Conservation (phyloP, 2,329 filamentous ascomycete species). For the Emergomyces orientalis region DNA sequence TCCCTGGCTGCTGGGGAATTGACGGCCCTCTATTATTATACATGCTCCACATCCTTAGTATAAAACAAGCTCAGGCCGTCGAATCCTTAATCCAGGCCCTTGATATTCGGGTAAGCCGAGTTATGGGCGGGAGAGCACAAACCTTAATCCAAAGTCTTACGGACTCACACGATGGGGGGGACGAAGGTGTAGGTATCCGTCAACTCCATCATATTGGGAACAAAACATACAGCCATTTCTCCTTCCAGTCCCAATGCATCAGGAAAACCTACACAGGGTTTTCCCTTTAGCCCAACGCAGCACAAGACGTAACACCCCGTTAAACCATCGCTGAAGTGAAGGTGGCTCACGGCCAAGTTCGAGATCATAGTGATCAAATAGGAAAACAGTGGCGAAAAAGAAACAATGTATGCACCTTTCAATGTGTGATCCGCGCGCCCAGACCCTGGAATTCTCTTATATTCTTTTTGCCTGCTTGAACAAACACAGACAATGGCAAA, state of each 20-base stretch:
- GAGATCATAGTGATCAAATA: background rate
- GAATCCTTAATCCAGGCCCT: background rate
- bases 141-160: background rate
- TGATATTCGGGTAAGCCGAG: background rate
- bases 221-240: background rate
- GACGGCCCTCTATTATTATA: background rate
- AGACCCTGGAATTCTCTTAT: background rate
- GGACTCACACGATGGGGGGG: background rate
- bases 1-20: background rate
- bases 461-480: background rate
- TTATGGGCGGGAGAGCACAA: background rate
- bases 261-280: background rate
- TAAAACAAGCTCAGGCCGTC: background rate
- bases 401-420: background rate
- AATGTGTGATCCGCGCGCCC: background rate
- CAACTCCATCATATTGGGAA: background rate
- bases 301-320: constrained; percentile 4
- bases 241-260: background rate
- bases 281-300: background rate
- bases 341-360: background rate
- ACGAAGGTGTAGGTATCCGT: background rate
- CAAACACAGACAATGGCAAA: background rate
- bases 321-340: background rate
- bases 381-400: background rate
- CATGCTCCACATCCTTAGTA: background rate